A percentile compares a stretch with the other conserved stretches of the same genome.
phyloP scores from a whole-genome alignment of 768 basidiomycete species.

The Panus rudis region DNA sequence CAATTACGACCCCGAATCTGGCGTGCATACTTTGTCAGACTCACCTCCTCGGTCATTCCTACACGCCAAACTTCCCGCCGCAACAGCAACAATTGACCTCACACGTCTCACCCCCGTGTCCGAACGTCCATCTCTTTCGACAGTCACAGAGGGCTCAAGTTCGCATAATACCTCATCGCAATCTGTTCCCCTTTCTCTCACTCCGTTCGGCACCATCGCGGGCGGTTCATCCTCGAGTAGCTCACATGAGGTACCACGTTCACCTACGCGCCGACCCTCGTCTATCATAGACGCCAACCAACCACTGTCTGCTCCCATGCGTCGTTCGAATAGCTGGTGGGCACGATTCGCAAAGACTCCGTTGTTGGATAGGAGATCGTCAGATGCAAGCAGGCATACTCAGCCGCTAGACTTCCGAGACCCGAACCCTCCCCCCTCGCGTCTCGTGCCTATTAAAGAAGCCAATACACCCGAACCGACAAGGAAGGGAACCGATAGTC shows the following conservation, averaged over 20 bases:
- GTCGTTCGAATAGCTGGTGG: slow-evolving; percentile 76
- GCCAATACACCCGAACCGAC: slow-evolving; percentile 30
- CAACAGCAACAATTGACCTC: slow-evolving; percentile 11
- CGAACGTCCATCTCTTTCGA: slow-evolving; percentile 16
- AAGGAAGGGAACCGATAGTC: slow-evolving; percentile 5
- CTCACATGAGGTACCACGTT: slow-evolving; percentile 19
- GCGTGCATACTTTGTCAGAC: slow-evolving; percentile 13
- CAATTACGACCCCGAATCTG: slow-evolving; percentile 5
- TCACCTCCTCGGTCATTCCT: slow-evolving; percentile 19
- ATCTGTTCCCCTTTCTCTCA: slow-evolving; percentile 11
- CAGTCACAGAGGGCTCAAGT: slow-evolving; percentile 18
- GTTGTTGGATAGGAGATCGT: slow-evolving; percentile 51
- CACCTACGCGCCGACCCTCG: slow-evolving; percentile 27
- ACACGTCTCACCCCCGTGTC: slow-evolving; percentile 19
- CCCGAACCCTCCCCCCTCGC: slow-evolving; percentile 65
- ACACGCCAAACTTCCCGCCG: slow-evolving; percentile 10
- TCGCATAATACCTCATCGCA: slow-evolving; percentile 18
- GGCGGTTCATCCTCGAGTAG: slow-evolving; percentile 23
- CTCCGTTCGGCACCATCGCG: slow-evolving; percentile 4
- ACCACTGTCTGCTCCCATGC: slow-evolving; percentile 40
- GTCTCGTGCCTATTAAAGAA: slow-evolving; percentile 54
- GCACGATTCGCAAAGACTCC: slow-evolving; percentile 60
- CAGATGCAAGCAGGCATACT: slow-evolving; percentile 23
- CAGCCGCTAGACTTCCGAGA: slow-evolving; percentile 57
- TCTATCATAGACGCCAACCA: slow-evolving; percentile 37